Conservation (phyloP, 2,329 filamentous ascomycete genomes). For the Grosmannia huntii region DNA sequence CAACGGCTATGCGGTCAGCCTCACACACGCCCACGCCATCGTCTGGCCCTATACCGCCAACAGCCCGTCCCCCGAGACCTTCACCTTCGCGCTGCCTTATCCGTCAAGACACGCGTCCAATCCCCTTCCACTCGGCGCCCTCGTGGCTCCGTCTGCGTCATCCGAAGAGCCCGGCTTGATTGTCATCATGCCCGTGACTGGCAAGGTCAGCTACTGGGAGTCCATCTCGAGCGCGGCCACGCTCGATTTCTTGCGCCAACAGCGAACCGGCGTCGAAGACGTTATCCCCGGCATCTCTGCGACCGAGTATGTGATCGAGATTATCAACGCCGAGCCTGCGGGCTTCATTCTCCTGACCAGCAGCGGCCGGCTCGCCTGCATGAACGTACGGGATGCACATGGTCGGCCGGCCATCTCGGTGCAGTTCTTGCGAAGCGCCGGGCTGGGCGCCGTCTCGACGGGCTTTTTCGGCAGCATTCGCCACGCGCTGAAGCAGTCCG, state of each 20-base stretch:
- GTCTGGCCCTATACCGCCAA: constrained; percentile 80
- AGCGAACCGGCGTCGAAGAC: constrained; percentile 67
- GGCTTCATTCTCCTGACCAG: constrained; percentile 80
- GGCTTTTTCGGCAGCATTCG: constrained; percentile 75
- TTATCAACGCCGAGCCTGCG: constrained; percentile 72
- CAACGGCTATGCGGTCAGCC: constrained; percentile 61
- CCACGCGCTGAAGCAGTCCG: constrained; percentile 57
- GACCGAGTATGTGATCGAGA: constrained; percentile 62
- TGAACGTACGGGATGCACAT: constrained; percentile 75
- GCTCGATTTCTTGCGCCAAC: constrained; percentile 70
- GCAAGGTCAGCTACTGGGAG: constrained; percentile 89
- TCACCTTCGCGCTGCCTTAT: constrained; percentile 68
- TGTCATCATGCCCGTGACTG: constrained; percentile 69
- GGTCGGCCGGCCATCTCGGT: constrained; percentile 71
- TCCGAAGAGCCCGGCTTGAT: constrained; percentile 77
- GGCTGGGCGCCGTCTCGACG: constrained; percentile 38
- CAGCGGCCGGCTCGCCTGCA: constrained; percentile 72
- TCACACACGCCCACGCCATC: constrained; percentile 72
- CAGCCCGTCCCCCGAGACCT: constrained; percentile 58
- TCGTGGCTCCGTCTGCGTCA: constrained; percentile 67
- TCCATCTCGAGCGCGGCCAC: constrained; percentile 82
- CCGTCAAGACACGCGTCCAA: constrained; percentile 53
- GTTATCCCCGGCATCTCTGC: constrained; percentile 61
- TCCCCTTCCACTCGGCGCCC: constrained; percentile 66
- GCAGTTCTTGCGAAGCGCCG: constrained; percentile 59